These are phyloP conservation scores for Erythrobasidium hasegawianum DNA, from an alignment of 1,284 basidiomycete genomes.

Conservation along the genomic window DNA sequence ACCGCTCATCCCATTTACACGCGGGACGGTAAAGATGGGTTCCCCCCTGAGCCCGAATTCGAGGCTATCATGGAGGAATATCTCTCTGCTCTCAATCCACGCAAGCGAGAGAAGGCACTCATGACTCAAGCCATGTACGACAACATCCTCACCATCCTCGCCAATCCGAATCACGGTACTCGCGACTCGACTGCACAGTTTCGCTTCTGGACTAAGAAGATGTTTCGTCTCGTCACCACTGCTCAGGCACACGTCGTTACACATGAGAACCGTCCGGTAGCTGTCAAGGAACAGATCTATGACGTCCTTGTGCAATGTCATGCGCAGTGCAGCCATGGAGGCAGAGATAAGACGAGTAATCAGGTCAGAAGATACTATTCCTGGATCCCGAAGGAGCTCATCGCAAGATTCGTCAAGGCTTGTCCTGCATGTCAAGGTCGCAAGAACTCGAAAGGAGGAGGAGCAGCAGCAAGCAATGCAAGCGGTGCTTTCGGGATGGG, in stretches of 20 bases:
- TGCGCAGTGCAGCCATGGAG: constrained; percentile 62
- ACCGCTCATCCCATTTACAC: constrained; percentile 34
- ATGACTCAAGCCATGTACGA: constrained; percentile 66
- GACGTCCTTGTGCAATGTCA: constrained; percentile 69
- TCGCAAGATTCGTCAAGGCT: constrained; percentile 66
- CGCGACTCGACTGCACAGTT: constrained; percentile 60
- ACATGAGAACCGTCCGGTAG: constrained; percentile 65
- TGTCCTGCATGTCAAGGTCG: constrained; percentile 62
- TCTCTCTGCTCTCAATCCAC: constrained; percentile 56
- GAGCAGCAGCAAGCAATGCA: not conserved
- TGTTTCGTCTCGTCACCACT: constrained; percentile 64
- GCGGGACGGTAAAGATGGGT: constrained; percentile 49
- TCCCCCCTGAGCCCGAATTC: constrained; percentile 60
- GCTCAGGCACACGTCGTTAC: constrained; percentile 54
- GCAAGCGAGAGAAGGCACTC: constrained; percentile 64
- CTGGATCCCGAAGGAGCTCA: constrained; percentile 71
- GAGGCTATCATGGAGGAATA: constrained; percentile 58
- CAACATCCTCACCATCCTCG: constrained; percentile 63
- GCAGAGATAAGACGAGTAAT: constrained; percentile 64
- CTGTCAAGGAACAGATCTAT: constrained; percentile 69
- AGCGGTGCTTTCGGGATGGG: not conserved
- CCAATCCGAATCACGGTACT: constrained; percentile 53
- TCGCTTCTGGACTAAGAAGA: constrained; percentile 74
- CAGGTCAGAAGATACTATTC: constrained; percentile 62
- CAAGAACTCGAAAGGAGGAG: constrained; percentile 15